Evolutionary conservation across 495 filamentous ascomycete genomes (phyloP).

Genomic region (Xanthoparmelia taractica): DNA sequence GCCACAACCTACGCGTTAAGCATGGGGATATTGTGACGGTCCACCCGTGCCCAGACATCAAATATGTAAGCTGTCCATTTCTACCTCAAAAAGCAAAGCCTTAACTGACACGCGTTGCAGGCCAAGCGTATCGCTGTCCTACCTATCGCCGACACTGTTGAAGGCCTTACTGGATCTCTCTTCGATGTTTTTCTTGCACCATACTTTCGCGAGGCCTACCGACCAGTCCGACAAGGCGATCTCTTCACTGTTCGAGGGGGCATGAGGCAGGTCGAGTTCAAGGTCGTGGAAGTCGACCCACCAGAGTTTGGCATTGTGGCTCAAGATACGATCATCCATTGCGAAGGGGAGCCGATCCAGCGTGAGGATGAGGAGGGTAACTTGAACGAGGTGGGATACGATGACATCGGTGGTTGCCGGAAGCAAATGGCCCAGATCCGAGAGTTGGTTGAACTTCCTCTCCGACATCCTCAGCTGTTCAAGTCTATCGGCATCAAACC

Average conservation of each 20-base stretch:
- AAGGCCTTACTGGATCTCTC: slow-evolving; percentile 91
- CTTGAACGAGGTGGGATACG: slow-evolving; percentile 96
- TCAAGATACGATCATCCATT: slow-evolving; percentile 97
- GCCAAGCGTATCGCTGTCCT: slow-evolving; percentile 98
- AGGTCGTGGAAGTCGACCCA: slow-evolving; percentile 96
- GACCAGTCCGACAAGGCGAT: slow-evolving; percentile 91
- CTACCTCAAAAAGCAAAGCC: slow-evolving; percentile 14
- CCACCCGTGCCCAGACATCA: slow-evolving; percentile 99
- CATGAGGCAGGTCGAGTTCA: slow-evolving; percentile 99
- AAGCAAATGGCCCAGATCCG: slow-evolving; percentile 99
- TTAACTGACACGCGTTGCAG: slow-evolving; percentile 40
- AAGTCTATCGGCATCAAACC: slow-evolving; percentile 99
- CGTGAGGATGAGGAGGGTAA: slow-evolving; percentile 99
- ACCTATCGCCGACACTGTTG: slow-evolving; percentile 94
- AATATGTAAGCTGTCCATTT: slow-evolving; percentile 69
- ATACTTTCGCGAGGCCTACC: slow-evolving; percentile 98
- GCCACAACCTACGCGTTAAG: slow-evolving; percentile 97
- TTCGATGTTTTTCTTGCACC: slow-evolving; percentile 99
- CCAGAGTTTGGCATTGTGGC: slow-evolving; percentile 98
- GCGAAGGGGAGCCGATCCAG: slow-evolving; percentile 96
- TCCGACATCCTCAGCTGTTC: slow-evolving; percentile 96
- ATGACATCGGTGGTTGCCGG: slow-evolving; percentile 97
- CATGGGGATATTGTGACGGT: slow-evolving; percentile 96
- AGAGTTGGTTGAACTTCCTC: slow-evolving; percentile 93
- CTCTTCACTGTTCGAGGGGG: slow-evolving; percentile 94